Percentiles rank a stretch among this genome's conserved stretches.
These are phyloP conservation scores for Thermomucor indicae-seudaticae DNA, from an alignment of 371 early-diverging fungal species.

Conservation along the genomic window DNA sequence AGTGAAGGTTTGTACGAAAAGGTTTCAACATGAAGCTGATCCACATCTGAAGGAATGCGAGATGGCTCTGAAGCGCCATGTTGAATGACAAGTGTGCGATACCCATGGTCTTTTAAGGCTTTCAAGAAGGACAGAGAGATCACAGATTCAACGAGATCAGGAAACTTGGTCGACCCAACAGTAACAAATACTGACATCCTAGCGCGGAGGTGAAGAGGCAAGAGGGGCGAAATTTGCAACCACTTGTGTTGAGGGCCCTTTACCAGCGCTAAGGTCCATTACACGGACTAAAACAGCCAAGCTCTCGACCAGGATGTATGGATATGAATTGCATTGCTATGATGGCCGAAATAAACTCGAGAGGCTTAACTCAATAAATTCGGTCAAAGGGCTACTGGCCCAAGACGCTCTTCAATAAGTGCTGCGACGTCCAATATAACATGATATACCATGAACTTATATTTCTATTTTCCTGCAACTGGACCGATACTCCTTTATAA, in stretches of 20 bases:
- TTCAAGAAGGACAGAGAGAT: conserved; percentile 44
- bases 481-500: no score
- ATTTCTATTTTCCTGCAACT: no score
- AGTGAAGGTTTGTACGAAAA: conserved; percentile 64
- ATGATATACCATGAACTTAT: no score
- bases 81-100: conserved; percentile 61
- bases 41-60: conserved; percentile 6
- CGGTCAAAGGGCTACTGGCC: no score
- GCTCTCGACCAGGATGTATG: no score
- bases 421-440: no score
- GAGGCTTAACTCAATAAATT: no score
- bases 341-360: no score
- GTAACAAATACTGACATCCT: conserved; percentile 65
- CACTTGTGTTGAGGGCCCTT: neutral
- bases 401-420: no score
- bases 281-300: no score
- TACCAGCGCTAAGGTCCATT: no score
- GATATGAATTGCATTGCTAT: no score
- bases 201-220: neutral
- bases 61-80: conserved; percentile 61
- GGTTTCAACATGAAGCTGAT: conserved; percentile 29
- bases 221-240: neutral
- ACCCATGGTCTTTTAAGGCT: conserved; percentile 40
- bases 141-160: conserved; percentile 57
- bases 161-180: conserved; percentile 89